Evolutionary conservation across 352 stramenopile genomes (phyloP), one percentile per base, ranked within the genome.

Genomic region (Saprolegnia diclina): DNA sequence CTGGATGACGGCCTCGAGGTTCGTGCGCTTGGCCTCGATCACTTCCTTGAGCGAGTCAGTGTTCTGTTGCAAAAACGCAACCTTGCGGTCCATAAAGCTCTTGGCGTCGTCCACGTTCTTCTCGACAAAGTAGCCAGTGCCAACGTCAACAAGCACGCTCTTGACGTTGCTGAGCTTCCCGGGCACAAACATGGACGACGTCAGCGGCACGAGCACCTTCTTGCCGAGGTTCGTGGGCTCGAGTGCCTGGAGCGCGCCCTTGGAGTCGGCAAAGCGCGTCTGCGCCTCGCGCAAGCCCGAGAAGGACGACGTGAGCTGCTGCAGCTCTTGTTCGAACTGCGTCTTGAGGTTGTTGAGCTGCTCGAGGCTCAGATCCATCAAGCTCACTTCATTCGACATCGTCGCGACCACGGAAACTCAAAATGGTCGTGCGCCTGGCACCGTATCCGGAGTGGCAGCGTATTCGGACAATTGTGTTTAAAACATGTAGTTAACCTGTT

Each of bases 91-190:
- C 80, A 98, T 88, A 71, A 98, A 97, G 50, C 81, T 82, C 64
- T 88, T 82, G 16, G 92, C 93, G 71, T 97, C 88, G n/a, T 82
- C 84, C 54, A 88, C 74, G 46, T 76, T 89, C 69, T 98, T 96
- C 79, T 98, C 89, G 29, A 95, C 86, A 76, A 97, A 98, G 79
- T 97, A 98, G 22, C 92, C 94, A 35, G 94, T 98, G 35, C 94
- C 94, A n/a, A 98, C 77, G 69, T 98, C 94, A 64, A 98, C 91
- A 42, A 98, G 79, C 50, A 98, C 80, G 52, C 94, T 85, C 32
- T 90, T 79, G 19, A 92, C 86, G 67, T 95, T 90, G 38, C 81
- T 73, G 35, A 98, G 80, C 64, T 79, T 95, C 21, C 90, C 94
- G 0, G 91, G 90, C 26, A 97, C 92, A 71, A 98, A 98, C 70